These are phyloP conservation scores for Aspergillus diversus DNA, from an alignment of 495 filamentous ascomycete species.

Conservation along the genomic window DNA sequence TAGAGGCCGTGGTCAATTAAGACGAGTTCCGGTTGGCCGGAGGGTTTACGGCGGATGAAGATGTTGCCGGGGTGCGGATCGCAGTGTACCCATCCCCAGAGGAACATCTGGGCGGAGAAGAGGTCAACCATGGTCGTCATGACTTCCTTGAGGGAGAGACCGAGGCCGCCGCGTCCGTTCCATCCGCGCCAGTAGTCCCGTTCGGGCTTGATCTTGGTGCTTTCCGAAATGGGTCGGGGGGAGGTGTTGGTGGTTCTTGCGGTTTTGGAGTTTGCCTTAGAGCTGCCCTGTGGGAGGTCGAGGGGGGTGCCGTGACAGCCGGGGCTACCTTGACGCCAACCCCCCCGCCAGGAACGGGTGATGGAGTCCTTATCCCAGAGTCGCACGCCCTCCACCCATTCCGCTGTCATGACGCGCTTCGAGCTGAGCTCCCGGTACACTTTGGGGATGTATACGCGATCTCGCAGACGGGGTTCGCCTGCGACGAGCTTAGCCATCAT, in stretches of 20 bases:
- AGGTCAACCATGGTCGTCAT: slow-evolving; percentile 97
- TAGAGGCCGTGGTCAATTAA: slow-evolving; percentile 97
- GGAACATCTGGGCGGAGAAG: slow-evolving; percentile 95
- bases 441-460: slow-evolving; percentile 83
- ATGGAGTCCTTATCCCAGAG: slow-evolving; percentile 88
- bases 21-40: slow-evolving; percentile 82
- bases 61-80: slow-evolving; percentile 98
- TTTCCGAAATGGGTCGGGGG: neutral
- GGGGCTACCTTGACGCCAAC: slow-evolving; percentile 72
- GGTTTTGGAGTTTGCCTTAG: slow-evolving; percentile 23
- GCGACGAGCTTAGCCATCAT: slow-evolving; percentile 77
- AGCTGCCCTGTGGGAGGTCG: slow-evolving; percentile 46
- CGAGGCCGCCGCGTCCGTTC: slow-evolving; percentile 74
- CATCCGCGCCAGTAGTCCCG: slow-evolving; percentile 77
- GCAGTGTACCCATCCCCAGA: slow-evolving; percentile 92
- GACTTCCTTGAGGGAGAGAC: slow-evolving; percentile 76
- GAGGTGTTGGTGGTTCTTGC: slow-evolving; percentile 44
- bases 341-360: slow-evolving; percentile 73
- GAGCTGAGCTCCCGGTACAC: slow-evolving; percentile 83
- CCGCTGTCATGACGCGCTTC: slow-evolving; percentile 85
- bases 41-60: slow-evolving; percentile 84
- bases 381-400: slow-evolving; percentile 94
- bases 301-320: slow-evolving; percentile 74
- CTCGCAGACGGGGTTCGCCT: slow-evolving; percentile 73
- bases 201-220: slow-evolving; percentile 70